phyloP scores from a whole-genome alignment of 1,284 basidiomycete species.

The Afroboletus lepidellus region DNA sequence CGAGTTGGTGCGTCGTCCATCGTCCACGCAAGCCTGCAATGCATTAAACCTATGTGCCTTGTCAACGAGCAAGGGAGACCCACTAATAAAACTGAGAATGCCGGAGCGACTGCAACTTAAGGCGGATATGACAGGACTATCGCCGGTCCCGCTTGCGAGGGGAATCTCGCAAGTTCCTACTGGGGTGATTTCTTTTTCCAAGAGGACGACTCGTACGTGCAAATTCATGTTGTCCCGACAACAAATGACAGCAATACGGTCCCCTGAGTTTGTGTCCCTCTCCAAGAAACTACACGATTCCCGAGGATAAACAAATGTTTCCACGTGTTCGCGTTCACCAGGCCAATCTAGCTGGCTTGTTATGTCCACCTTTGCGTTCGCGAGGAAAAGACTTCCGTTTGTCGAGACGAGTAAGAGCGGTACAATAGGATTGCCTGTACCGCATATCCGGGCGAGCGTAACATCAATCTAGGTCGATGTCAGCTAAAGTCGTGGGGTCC shows the following conservation, averaged over 20 bases:
- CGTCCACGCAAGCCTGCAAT: constrained; percentile 23
- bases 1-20: constrained; percentile 43
- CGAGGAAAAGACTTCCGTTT: constrained; percentile 44
- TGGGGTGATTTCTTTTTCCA: constrained; percentile 21
- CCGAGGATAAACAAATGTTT: constrained; percentile 47
- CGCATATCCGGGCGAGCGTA: constrained; percentile 42
- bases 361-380: constrained; percentile 44
- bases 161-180: constrained; percentile 25
- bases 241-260: constrained; percentile 18
- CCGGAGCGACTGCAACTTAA: constrained; percentile 30
- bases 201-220: constrained; percentile 20
- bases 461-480: constrained; percentile 44
- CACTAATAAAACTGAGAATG: constrained; percentile 32
- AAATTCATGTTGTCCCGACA: constrained; percentile 17
- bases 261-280: constrained; percentile 4
- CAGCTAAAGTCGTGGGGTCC: constrained; percentile 14
- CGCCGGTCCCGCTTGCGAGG: constrained; percentile 7
- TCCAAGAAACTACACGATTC: constrained; percentile 46
- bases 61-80: constrained; percentile 6
- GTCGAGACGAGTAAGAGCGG: constrained; percentile 47
- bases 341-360: constrained; percentile 36
- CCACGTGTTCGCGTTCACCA: constrained; percentile 34
- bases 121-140: constrained; percentile 5
- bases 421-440: constrained; percentile 42
- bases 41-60: constrained; percentile 5